Conservation (phyloP, 305 asterid species). For the Rubia tinctorum region DNA sequence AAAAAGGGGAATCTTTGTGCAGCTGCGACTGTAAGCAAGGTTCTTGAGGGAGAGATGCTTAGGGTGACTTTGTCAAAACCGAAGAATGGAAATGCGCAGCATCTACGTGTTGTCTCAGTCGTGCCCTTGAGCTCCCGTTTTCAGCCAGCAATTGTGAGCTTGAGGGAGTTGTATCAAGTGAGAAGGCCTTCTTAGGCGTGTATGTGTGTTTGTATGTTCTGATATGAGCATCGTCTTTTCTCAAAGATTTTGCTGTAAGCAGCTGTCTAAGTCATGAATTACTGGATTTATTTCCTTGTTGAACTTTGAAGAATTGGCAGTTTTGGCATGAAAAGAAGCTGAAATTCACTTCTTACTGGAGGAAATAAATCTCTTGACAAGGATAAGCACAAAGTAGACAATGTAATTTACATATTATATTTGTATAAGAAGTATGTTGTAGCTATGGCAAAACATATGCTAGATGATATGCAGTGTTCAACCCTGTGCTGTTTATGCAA, state of each 20-base stretch:
- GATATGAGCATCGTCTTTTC: neutral
- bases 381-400: neutral
- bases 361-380: neutral
- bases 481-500: neutral
- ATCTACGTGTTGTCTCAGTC: slow-evolving; percentile 70
- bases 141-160: slow-evolving; percentile 62
- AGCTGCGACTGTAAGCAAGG: slow-evolving; percentile 51
- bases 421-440: neutral
- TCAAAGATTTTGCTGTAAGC: neutral
- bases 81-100: slow-evolving; percentile 78
- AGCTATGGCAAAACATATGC: neutral
- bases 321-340: neutral
- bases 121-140: slow-evolving; percentile 61
- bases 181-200: slow-evolving; percentile 27
- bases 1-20: slow-evolving; percentile 20
- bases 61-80: slow-evolving; percentile 69
- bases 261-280: neutral
- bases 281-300: neutral
- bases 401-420: neutral
- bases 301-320: neutral
- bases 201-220: neutral
- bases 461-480: neutral
- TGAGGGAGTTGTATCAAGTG: slow-evolving; percentile 51
- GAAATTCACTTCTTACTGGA: neutral
- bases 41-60: slow-evolving; percentile 80